Percentiles rank a stretch among this genome's conserved stretches.
phyloP scores from a whole-genome alignment of 441 rosid genomes.

The Erodium moschatum region DNA sequence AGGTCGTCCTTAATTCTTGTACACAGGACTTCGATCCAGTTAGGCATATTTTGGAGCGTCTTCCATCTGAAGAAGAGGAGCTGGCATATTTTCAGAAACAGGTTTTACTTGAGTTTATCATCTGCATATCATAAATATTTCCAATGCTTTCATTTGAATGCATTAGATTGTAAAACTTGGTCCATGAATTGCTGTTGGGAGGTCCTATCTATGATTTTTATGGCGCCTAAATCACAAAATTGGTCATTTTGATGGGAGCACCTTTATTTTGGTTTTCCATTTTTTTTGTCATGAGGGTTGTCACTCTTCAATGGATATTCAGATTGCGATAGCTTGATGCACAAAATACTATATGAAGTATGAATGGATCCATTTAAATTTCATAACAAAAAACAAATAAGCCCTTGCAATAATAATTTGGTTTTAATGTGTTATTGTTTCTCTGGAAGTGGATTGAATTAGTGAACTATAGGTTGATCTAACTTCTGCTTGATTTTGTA shows the following conservation, averaged over 20 bases:
- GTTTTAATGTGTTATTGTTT: constrained; percentile 20
- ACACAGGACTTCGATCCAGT: constrained; percentile 83
- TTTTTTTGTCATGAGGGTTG: background rate
- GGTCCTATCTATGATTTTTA: background rate
- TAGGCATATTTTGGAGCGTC: constrained; percentile 61
- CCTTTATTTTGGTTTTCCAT: background rate
- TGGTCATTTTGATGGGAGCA: background rate
- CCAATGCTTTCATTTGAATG: background rate
- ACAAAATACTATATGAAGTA: background rate
- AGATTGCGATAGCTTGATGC: background rate
- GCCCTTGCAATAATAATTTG: background rate
- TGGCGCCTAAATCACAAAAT: background rate
- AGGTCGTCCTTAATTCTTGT: background rate
- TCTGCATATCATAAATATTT: background rate
- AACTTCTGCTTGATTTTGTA: constrained; percentile 33
- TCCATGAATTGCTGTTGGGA: background rate
- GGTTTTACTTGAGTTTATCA: constrained; percentile 32
- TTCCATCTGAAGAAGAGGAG: constrained; percentile 61
- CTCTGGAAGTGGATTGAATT: constrained; percentile 1
- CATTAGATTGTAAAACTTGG: background rate
- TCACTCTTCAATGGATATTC: too few relatives aligned
- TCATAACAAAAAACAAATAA: background rate
- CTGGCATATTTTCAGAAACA: constrained; percentile 69
- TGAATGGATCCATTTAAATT: background rate
- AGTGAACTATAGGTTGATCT: background rate